Conservation (phyloP, 2,329 filamentous ascomycete genomes). For the Parafenestella ontariensis region DNA sequence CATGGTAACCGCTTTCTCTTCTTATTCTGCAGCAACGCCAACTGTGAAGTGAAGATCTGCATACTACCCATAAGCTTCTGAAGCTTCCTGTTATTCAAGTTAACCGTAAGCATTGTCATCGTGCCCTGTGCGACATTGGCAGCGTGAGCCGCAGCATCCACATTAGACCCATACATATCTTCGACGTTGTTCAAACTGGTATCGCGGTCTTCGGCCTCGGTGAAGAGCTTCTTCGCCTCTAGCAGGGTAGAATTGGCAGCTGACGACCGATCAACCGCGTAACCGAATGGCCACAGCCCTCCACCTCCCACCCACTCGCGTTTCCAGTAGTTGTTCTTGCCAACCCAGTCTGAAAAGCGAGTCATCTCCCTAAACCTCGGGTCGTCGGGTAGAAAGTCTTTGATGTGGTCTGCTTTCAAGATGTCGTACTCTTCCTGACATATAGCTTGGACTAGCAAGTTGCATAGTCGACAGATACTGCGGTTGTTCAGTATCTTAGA, state of each 20-base stretch:
- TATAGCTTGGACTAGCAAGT: background rate
- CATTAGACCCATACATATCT: background rate
- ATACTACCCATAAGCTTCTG: background rate
- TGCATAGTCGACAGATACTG: background rate
- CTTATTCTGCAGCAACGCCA: background rate
- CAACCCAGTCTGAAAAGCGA: background rate
- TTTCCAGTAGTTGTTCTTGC: background rate
- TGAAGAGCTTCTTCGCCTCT: constrained; percentile 1
- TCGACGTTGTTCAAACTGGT: background rate
- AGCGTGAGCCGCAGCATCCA: background rate
- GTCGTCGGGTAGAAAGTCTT: background rate
- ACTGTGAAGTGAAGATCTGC: background rate
- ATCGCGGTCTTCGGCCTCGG: background rate
- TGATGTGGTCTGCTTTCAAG: constrained; percentile 5
- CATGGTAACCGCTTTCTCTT: background rate
- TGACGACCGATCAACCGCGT: constrained; percentile 1
- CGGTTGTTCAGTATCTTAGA: background rate
- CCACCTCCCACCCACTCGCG: constrained; percentile 6
- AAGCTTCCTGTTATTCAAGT: background rate
- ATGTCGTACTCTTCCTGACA: constrained; percentile 5
- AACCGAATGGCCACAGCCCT: constrained; percentile 6
- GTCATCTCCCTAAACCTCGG: background rate
- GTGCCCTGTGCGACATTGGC: background rate
- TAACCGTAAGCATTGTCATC: background rate
- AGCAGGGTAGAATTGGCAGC: constrained; percentile 1